Evolutionary conservation across 176 grass and related monocot genomes (phyloP).

Genomic region (Oryza glaberrima): DNA sequence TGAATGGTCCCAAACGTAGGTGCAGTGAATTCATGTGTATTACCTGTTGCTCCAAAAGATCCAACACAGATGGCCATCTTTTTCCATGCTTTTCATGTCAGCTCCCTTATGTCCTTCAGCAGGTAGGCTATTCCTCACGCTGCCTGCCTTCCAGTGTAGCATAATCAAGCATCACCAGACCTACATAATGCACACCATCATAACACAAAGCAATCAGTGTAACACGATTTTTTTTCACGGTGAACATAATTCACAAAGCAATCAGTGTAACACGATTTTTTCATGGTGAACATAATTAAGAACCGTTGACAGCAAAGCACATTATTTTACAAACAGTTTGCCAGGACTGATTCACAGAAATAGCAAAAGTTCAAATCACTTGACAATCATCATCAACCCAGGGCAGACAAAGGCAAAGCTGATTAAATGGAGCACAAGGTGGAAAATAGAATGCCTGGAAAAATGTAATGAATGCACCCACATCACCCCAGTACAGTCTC

Average conservation of each 20-base stretch:
- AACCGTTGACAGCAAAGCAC: not conserved
- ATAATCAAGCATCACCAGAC: conserved; percentile 22
- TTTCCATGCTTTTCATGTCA: not conserved
- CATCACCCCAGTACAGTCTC: not conserved
- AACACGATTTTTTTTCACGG: not conserved
- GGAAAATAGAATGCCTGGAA: not conserved
- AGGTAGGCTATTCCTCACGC: not conserved
- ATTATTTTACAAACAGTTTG: not conserved
- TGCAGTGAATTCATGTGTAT: not conserved
- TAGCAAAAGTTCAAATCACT: not conserved
- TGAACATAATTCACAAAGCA: not conserved
- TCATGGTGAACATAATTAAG: not conserved
- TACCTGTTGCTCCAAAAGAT: not conserved
- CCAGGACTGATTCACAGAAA: not conserved
- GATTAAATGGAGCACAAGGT: not conserved
- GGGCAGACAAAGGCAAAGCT: not conserved
- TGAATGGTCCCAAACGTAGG: not conserved
- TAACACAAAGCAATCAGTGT: not conserved
- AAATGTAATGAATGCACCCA: not conserved
- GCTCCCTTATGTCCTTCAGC: not conserved
- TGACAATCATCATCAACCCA: not conserved
- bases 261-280: not conserved
- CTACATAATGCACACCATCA: conserved; percentile 4
- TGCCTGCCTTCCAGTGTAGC: not conserved
- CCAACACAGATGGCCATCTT: not conserved